These are phyloP conservation scores for Globisporangium perplexum DNA, from an alignment of 352 stramenopile species.

Conservation along the genomic window DNA sequence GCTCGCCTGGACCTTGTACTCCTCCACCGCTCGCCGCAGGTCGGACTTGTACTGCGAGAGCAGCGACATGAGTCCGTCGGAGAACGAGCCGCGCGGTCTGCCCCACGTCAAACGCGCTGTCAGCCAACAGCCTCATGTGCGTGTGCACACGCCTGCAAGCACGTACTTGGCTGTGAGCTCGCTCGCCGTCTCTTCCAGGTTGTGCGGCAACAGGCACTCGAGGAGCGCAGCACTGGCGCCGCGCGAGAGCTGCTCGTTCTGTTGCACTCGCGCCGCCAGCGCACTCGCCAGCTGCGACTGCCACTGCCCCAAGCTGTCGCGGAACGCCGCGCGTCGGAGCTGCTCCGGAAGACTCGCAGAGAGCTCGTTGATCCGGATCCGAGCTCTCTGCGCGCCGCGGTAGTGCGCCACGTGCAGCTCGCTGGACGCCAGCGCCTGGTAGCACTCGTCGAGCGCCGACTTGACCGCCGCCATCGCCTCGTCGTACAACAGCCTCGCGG, in stretches of 20 bases:
- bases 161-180: conserved; percentile 23
- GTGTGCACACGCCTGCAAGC: neutral
- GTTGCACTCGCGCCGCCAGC: conserved; percentile 7
- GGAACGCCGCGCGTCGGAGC: conserved; percentile 24
- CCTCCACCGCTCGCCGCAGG: conserved; percentile 27
- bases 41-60: conserved; percentile 61
- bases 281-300: conserved; percentile 12
- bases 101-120: neutral
- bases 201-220: conserved; percentile 27
- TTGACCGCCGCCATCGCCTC: conserved; percentile 2
- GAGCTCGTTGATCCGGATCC: conserved; percentile 21
- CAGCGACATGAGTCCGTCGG: conserved; percentile 36
- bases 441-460: neutral
- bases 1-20: conserved; percentile 28
- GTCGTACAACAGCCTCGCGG: conserved; percentile 22
- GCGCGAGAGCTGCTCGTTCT: conserved; percentile 15
- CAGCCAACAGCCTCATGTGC: neutral
- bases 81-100: conserved; percentile 40
- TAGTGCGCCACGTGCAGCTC: conserved; percentile 26
- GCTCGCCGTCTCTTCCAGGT: conserved; percentile 28
- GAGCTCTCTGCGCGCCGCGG: conserved; percentile 20
- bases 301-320: conserved; percentile 20
- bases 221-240: conserved; percentile 11
- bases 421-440: conserved; percentile 3
- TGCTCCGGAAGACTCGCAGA: conserved; percentile 17